Percentiles rank a stretch among this genome's conserved stretches.
Conservation (phyloP, 2,329 filamentous ascomycete genomes). For the Pestalotiopsis sp. region DNA sequence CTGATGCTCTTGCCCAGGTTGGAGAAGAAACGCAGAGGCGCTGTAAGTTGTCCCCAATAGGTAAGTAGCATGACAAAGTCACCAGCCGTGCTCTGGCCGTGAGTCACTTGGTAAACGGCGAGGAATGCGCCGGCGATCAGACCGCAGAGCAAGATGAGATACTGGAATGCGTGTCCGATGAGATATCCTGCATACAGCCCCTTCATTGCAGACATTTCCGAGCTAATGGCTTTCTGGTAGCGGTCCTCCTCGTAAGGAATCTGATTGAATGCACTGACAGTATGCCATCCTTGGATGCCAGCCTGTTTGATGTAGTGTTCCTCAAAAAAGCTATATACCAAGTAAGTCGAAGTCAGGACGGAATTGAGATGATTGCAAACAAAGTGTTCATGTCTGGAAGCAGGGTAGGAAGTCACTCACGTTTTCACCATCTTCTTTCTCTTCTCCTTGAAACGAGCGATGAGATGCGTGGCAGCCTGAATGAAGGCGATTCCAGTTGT, state of each 20-base stretch:
- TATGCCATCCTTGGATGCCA: constrained; percentile 60
- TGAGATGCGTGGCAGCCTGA: constrained; percentile 52
- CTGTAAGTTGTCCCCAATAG: constrained; percentile 73
- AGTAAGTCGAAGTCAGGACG: neutral
- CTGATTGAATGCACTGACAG: constrained; percentile 60
- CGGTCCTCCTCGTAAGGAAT: constrained; percentile 55
- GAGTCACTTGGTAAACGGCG: constrained; percentile 65
- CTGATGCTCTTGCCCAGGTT: constrained; percentile 56
- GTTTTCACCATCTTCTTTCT: constrained; percentile 52
- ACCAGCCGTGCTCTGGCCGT: constrained; percentile 60
- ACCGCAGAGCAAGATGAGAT: constrained; percentile 66
- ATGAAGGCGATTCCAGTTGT: constrained; percentile 58
- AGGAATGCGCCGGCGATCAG: constrained; percentile 64
- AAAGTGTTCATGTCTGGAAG: constrained; percentile 17
- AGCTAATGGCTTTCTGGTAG: constrained; percentile 50
- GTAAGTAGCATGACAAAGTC: constrained; percentile 71
- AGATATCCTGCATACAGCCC: constrained; percentile 45
- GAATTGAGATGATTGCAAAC: too few relatives aligned
- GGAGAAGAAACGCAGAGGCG: constrained; percentile 70
- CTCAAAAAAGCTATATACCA: constrained; percentile 41
- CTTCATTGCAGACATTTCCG: constrained; percentile 37
- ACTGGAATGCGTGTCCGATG: constrained; percentile 55
- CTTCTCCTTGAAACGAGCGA: constrained; percentile 48
- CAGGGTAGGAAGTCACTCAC: constrained; percentile 23
- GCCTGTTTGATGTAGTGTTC: constrained; percentile 56